phyloP scores from a whole-genome alignment of 73 alveolate species.

The Stentor coeruleus region DNA sequence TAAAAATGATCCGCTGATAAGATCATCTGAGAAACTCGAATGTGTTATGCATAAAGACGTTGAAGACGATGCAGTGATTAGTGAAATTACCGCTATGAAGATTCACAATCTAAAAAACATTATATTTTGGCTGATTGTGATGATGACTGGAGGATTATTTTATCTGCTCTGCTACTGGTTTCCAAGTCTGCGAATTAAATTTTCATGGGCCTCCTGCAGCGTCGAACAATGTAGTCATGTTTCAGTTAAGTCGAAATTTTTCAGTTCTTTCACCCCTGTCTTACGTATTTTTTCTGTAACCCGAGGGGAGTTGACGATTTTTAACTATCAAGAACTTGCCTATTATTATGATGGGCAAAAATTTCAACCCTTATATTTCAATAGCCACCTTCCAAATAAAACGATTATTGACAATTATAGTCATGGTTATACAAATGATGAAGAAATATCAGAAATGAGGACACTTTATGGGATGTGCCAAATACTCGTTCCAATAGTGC shows the following conservation, averaged over 20 bases:
- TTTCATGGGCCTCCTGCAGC: not conserved
- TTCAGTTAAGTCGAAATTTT: not conserved
- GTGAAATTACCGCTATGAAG: not conserved
- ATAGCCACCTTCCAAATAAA: not conserved
- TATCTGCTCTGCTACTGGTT: not conserved
- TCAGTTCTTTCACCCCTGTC: not conserved
- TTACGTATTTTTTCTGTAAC: not conserved
- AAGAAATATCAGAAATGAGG: slow-evolving; percentile 10
- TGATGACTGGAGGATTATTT: not conserved
- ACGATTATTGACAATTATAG: slow-evolving; percentile 74
- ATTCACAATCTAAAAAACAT: not conserved
- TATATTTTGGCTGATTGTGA: slow-evolving; percentile 1
- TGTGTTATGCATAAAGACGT: not conserved
- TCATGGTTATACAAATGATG: slow-evolving; percentile 15
- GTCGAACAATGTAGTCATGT: not conserved
- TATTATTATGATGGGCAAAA: not conserved
- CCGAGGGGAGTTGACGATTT: not conserved
- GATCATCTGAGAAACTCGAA: not conserved
- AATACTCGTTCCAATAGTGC: slow-evolving; percentile 42
- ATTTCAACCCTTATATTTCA: not conserved
- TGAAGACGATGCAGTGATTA: not conserved
- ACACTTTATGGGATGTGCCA: slow-evolving; percentile 48
- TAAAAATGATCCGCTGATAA: not conserved
- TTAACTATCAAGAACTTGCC: not conserved
- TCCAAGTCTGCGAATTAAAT: not conserved